Evolutionary conservation across 2,329 filamentous ascomycete species (phyloP), one percentile per base, ranked within the genome.

Genomic region (Stachybotrys chartarum): DNA sequence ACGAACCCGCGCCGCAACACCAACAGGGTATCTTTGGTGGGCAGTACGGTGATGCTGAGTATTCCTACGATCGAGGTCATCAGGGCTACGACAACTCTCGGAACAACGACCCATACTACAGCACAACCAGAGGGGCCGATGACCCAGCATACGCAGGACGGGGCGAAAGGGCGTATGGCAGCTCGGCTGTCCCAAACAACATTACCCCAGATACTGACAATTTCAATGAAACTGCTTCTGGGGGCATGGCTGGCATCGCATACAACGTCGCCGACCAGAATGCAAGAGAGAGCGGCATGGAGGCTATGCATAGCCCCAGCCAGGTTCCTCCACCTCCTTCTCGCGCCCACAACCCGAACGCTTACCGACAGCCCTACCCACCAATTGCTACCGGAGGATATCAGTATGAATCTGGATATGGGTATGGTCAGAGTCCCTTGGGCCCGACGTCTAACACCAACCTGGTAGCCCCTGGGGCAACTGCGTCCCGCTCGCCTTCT

Each of bases 161-260:
- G 60, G 67, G 62, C 56, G 53, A 64, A 46, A 51, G 57, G 51
- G 59, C 59, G 61, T 67, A 67, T 58, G 60, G 56, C 17, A 58
- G 61, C 30, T 61, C 57, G 7, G 49, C 50, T 46, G 58, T 59
- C 24, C 57, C 57, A 7, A 61, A 66, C 60, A 77, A 72, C 63
- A 71, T 76, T 55, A 87, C 84, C 1, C 83, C 84, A 2, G 85
- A 83, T 39, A 78, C 82, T 58, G 85, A 90, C 71, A 89, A 90
- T 67, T 82, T 86, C 60, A 78, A 85, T 57, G 76, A 82, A 52
- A 69, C 75, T 45, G 82, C 86, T 16, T 77, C 79, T 24, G 86
- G 85, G 61, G 86, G 85, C 55, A 84, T 90, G 69, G 78, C 85
- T 32, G 85, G 85, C 54, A 82, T 89, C 57, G 86, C 87, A 45